These are phyloP conservation scores for Clitoria ternatea DNA, from an alignment of 306 rosid species.

Conservation along the genomic window DNA sequence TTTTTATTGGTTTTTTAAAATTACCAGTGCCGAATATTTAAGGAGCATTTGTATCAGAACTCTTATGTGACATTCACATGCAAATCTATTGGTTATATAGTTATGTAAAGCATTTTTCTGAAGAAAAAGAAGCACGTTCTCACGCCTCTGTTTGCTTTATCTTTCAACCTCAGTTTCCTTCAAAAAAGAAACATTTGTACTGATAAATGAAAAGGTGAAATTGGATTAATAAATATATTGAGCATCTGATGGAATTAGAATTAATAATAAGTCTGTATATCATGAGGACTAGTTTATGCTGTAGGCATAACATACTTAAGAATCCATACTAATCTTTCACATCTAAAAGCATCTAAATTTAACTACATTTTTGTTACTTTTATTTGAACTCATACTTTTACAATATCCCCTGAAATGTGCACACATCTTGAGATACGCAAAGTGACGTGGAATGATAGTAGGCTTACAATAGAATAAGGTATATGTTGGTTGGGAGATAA, in stretches of 20 bases:
- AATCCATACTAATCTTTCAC: background rate
- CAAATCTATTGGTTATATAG: background rate
- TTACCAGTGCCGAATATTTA: background rate
- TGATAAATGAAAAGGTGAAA: background rate
- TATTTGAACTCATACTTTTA: background rate
- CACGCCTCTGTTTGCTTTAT: conserved; percentile 5
- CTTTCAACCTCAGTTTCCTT: conserved; percentile 2
- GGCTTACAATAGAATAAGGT: background rate
- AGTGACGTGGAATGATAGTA: background rate
- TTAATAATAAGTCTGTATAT: background rate
- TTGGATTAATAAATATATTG: background rate
- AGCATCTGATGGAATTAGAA: background rate
- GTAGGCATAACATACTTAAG: background rate
- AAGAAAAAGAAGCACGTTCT: conserved; percentile 13
- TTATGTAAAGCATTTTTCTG: background rate
- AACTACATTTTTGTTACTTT: background rate
- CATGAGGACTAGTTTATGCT: too few relatives aligned
- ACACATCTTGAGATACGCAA: background rate
- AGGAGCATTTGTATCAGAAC: too few relatives aligned
- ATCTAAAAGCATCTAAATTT: background rate
- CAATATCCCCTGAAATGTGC: background rate
- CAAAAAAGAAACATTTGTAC: background rate
- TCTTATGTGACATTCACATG: too few relatives aligned
- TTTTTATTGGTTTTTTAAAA: background rate
- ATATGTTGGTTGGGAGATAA: background rate